Conservation (phyloP, 2,329 filamentous ascomycete genomes). For the Coniochaeta hoffmannii region DNA sequence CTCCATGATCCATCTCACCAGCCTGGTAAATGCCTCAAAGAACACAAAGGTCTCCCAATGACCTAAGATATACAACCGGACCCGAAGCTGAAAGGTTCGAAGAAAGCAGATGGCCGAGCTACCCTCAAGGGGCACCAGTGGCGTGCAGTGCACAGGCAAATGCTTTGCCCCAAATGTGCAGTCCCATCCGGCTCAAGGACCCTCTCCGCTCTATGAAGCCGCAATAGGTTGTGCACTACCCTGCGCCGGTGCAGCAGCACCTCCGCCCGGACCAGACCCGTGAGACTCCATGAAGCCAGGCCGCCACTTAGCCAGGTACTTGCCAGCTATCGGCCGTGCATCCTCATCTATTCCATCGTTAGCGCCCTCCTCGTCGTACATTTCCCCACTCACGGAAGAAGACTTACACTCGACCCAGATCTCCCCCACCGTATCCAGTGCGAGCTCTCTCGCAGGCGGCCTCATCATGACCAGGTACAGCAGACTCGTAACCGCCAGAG, state of each 20-base stretch:
- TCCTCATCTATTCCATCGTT: constrained; percentile 45
- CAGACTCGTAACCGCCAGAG: constrained; percentile 56
- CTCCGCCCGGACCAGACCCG: constrained; percentile 3
- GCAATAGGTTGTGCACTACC: not conserved
- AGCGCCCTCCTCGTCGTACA: too few species aligned
- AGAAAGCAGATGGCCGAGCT: too few species aligned
- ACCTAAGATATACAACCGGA: too few species aligned
- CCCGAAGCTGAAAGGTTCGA: too few species aligned
- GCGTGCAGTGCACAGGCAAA: too few species aligned
- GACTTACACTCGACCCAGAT: constrained; percentile 60
- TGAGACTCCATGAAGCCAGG: constrained; percentile 41
- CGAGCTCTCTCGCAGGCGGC: constrained; percentile 55
- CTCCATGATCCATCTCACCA: too few species aligned
- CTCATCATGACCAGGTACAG: constrained; percentile 62
- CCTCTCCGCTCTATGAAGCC: not conserved
- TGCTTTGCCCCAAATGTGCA: too few species aligned
- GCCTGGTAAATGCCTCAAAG: too few species aligned
- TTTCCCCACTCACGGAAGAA: too few species aligned
- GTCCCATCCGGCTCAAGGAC: too few species aligned
- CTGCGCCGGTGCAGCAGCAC: constrained; percentile 8
- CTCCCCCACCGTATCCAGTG: constrained; percentile 57
- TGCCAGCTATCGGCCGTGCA: constrained; percentile 52
- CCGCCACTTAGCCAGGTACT: constrained; percentile 55
- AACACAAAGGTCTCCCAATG: too few species aligned
- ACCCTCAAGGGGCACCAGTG: too few species aligned